phyloP scores from a whole-genome alignment of 1,139 yeast species.

The Blastobotrys petasosporus region DNA sequence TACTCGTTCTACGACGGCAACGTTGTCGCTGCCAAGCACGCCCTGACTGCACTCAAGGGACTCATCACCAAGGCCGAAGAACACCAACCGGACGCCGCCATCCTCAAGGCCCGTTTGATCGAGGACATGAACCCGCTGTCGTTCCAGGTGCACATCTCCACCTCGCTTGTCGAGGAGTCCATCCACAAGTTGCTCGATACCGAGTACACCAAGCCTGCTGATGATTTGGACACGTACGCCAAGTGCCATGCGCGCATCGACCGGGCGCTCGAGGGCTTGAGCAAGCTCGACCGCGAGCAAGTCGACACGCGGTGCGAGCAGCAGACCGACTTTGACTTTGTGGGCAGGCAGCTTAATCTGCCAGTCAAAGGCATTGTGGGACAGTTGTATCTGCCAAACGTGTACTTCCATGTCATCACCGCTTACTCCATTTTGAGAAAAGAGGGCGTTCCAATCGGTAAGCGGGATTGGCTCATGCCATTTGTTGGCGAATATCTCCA shows the following conservation, averaged over 20 bases:
- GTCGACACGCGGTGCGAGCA: not conserved
- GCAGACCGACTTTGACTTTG: not conserved
- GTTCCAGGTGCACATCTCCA: constrained; percentile 9
- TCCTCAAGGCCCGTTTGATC: not conserved
- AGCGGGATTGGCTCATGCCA: constrained; percentile 1
- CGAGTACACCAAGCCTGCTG: constrained; percentile 6
- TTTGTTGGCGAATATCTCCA: not conserved
- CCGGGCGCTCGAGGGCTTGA: constrained; percentile 5
- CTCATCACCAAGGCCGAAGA: constrained; percentile 1
- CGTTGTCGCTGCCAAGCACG: not conserved
- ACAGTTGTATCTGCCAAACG: not conserved
- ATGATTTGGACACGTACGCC: constrained; percentile 2
- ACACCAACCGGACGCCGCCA: constrained; percentile 1
- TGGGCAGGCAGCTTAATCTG: not conserved
- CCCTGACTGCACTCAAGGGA: not conserved
- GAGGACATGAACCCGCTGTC: constrained; percentile 10
- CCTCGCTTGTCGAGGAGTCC: constrained; percentile 1
- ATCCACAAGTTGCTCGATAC: constrained; percentile 6
- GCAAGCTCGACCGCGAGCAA: constrained; percentile 3
- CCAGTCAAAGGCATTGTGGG: not conserved
- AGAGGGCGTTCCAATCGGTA: constrained; percentile 4
- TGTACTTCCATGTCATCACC: constrained; percentile 1
- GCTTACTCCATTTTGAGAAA: constrained; percentile 4
- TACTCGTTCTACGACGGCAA: constrained; percentile 3
- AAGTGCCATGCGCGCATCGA: constrained; percentile 7